A percentile compares a stretch with the other conserved stretches of the same genome.
phyloP scores from a whole-genome alignment of 2,329 filamentous ascomycete species.

The Hysterium pulicare region DNA sequence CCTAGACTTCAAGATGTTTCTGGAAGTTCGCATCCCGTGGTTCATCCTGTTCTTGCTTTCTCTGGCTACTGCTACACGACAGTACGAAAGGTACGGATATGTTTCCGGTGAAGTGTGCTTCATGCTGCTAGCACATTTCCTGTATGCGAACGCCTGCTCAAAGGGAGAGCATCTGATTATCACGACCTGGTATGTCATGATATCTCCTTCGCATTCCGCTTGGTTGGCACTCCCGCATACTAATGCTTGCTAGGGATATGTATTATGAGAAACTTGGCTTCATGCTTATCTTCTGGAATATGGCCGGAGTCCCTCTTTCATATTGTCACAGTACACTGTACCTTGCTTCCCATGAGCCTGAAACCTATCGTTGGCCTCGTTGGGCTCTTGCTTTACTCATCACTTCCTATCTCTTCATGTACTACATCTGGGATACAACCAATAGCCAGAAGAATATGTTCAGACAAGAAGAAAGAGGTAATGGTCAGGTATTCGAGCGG shows the following conservation, averaged over 20 bases:
- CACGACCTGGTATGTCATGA: conserved; percentile 64
- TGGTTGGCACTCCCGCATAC: neutral
- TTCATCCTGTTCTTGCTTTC: conserved; percentile 81
- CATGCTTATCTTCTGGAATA: conserved; percentile 98
- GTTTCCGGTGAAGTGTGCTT: conserved; percentile 82
- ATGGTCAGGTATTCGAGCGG: conserved; percentile 64
- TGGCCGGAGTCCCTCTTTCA: conserved; percentile 83
- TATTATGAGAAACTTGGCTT: conserved; percentile 97
- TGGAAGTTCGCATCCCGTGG: conserved; percentile 89
- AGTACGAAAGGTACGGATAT: conserved; percentile 82
- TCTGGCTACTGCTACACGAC: conserved; percentile 71
- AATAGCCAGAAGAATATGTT: conserved; percentile 95
- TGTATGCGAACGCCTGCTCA: conserved; percentile 88
- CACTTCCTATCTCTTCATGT: conserved; percentile 72
- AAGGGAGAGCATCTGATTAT: conserved; percentile 91
- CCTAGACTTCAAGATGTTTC: conserved; percentile 93
- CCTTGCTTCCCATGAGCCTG: conserved; percentile 77
- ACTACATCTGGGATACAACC: conserved; percentile 89
- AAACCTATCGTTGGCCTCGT: conserved; percentile 73
- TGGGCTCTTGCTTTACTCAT: conserved; percentile 64
- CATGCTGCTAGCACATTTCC: conserved; percentile 82
- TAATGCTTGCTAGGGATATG: conserved; percentile 65
- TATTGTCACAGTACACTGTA: conserved; percentile 95
- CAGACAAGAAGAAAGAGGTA: conserved; percentile 74
- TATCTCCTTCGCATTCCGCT: neutral